These are phyloP conservation scores for Cordyceps farinosa DNA, from an alignment of 2,329 filamentous ascomycete species.

Conservation along the genomic window DNA sequence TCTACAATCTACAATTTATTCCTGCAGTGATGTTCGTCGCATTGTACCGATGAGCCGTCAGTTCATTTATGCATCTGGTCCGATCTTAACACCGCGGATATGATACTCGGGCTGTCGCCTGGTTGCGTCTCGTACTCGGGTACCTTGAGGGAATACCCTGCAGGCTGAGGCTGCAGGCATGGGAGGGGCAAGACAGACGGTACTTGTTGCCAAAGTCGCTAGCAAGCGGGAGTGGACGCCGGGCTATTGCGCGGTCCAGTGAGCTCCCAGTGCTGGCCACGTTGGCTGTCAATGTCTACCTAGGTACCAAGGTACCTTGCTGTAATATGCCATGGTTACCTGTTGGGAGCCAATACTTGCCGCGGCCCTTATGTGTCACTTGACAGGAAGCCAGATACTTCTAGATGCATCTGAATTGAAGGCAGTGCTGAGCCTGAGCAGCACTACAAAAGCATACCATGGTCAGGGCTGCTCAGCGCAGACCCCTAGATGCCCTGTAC, in stretches of 20 bases:
- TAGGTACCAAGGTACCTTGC: no score
- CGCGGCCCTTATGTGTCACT: no score
- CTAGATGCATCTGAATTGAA: no score
- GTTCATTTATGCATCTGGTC: not conserved
- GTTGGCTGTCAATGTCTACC: not conserved
- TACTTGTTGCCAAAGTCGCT: not conserved
- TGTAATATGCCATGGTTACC: no score
- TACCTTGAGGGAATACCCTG: conserved; percentile 4
- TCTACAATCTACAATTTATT: not conserved
- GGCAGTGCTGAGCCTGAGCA: no score
- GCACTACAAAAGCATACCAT: no score
- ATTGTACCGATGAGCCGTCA: not conserved
- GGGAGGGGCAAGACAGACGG: not conserved
- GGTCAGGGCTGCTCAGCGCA: not conserved
- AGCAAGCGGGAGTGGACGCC: not conserved
- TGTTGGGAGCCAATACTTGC: no score
- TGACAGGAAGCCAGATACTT: no score
- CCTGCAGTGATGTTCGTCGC: not conserved
- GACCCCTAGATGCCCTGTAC: not conserved
- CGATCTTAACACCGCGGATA: not conserved
- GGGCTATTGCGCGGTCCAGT: not conserved
- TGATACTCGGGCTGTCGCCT: conserved; percentile 1
- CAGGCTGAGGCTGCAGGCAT: not conserved
- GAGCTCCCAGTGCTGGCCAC: conserved; percentile 1
- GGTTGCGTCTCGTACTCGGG: not conserved